Percentiles rank a stretch among this genome's conserved stretches.
These are phyloP conservation scores for Flaveria trinervia DNA, from an alignment of 129 eudicot genomes.

Conservation along the genomic window DNA sequence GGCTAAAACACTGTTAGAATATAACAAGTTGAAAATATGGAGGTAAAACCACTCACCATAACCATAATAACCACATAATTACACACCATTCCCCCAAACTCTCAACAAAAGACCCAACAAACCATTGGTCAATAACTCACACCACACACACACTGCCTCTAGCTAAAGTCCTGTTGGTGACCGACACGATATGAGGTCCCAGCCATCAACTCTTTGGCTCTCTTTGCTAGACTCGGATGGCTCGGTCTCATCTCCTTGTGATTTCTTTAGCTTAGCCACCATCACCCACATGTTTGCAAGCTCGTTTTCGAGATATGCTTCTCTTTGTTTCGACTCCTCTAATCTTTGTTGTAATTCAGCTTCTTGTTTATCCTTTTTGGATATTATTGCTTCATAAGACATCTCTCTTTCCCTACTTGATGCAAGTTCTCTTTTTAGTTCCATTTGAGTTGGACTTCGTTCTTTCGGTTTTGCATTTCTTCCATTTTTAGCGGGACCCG, in stretches of 20 bases:
- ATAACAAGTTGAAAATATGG: not conserved
- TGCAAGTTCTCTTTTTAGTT: constrained; percentile 74
- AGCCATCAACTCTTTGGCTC: constrained; percentile 31
- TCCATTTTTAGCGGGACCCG: constrained; percentile 50
- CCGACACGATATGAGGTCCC: constrained; percentile 27
- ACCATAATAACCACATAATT: constrained; percentile 12
- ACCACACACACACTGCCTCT: not conserved
- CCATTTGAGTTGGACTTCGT: constrained; percentile 51
- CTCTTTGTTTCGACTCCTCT: constrained; percentile 85
- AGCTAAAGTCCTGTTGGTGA: constrained; percentile 2
- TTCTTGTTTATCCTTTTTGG: constrained; percentile 68
- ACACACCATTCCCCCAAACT: constrained; percentile 21
- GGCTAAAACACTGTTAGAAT: not conserved
- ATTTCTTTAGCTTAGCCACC: constrained; percentile 79
- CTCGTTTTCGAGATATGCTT: constrained; percentile 93
- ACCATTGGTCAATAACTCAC: not conserved
- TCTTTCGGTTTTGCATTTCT: constrained; percentile 60
- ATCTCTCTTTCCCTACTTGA: constrained; percentile 73
- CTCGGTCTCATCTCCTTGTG: constrained; percentile 65
- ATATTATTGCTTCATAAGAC: constrained; percentile 64
- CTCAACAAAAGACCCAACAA: not conserved
- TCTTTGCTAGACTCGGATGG: constrained; percentile 51
- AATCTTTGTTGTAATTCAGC: constrained; percentile 65
- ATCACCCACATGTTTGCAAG: constrained; percentile 99
- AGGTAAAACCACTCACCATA: not conserved